Evolutionary conservation across 768 basidiomycete species (phyloP).

Genomic region (Serendipita vermifera): DNA sequence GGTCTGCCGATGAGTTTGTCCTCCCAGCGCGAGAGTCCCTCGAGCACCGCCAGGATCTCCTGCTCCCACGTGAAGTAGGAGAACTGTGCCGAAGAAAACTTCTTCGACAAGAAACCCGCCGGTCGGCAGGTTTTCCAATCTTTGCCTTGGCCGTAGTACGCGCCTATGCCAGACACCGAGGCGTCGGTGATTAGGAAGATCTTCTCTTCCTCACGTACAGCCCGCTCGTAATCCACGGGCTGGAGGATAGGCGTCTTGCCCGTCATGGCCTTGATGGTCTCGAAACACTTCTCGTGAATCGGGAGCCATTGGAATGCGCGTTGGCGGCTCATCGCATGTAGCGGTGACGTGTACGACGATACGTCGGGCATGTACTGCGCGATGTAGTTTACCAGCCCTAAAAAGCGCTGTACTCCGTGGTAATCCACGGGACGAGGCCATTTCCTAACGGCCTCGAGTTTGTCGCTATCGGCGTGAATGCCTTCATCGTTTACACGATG

Average conservation of each 20-base stretch:
- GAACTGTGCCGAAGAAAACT: constrained; percentile 21
- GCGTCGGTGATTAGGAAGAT: constrained; percentile 24
- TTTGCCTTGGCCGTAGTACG: constrained; percentile 22
- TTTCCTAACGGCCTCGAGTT: constrained; percentile 23
- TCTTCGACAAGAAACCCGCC: constrained; percentile 22
- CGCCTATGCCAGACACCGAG: constrained; percentile 20
- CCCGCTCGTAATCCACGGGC: constrained; percentile 18
- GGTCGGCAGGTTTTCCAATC: constrained; percentile 20
- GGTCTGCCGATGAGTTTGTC: constrained; percentile 22
- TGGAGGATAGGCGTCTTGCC: constrained; percentile 15
- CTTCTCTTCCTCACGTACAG: constrained; percentile 16
- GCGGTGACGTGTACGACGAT: constrained; percentile 23
- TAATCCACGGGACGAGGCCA: constrained; percentile 26
- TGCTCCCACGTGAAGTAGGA: constrained; percentile 23
- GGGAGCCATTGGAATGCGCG: constrained; percentile 12
- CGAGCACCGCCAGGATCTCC: too few species aligned
- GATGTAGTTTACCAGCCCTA: constrained; percentile 31
- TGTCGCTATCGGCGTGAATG: constrained; percentile 27
- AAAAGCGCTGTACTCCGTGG: constrained; percentile 28
- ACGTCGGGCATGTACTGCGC: constrained; percentile 27
- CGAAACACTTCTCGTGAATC: constrained; percentile 20
- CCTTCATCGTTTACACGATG: constrained; percentile 30
- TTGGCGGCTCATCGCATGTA: constrained; percentile 21
- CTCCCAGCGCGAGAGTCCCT: too few species aligned
- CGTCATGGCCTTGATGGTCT: constrained; percentile 17